Evolutionary conservation across 192 early-diverging fungal species (phyloP).

Genomic region (Coemansia reversa): DNA sequence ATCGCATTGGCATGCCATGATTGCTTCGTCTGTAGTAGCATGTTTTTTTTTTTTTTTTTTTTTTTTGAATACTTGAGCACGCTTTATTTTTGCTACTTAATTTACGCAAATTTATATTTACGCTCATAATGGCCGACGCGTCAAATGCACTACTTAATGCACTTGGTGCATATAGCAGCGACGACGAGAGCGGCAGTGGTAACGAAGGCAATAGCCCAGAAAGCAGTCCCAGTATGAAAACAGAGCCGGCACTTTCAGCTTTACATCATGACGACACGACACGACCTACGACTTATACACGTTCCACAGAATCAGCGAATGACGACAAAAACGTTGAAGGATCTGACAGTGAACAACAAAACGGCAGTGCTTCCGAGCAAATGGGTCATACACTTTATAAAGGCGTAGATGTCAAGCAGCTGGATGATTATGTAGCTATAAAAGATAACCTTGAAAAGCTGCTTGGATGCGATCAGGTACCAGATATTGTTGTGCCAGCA

Average conservation of each 20-base stretch:
- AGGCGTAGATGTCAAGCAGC: slow-evolving; percentile 1
- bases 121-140: slow-evolving; percentile 19
- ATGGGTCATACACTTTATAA: not conserved
- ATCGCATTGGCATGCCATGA: too few relatives aligned
- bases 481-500: slow-evolving; percentile 8
- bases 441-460: slow-evolving; percentile 27
- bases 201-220: slow-evolving; percentile 14
- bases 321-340: not conserved
- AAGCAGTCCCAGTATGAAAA: not conserved
- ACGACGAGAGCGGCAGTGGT: slow-evolving; percentile 14
- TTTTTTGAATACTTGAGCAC: too few relatives aligned
- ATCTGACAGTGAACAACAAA: too few relatives aligned
- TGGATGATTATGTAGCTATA: slow-evolving; percentile 16
- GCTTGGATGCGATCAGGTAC: slow-evolving; percentile 39
- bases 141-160: slow-evolving; percentile 40
- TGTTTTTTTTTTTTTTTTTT: too few relatives aligned
- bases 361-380: too few relatives aligned
- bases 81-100: too few relatives aligned
- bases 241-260: not conserved
- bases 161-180: slow-evolving; percentile 45
- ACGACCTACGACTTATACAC: not conserved
- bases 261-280: not conserved
- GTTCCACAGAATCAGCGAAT: not conserved
- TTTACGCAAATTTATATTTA: too few relatives aligned
- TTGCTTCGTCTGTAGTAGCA: too few relatives aligned